Percentiles rank a stretch among this genome's conserved stretches.
phyloP scores from a whole-genome alignment of 192 early-diverging fungal species.

The Coemansia sp. region DNA sequence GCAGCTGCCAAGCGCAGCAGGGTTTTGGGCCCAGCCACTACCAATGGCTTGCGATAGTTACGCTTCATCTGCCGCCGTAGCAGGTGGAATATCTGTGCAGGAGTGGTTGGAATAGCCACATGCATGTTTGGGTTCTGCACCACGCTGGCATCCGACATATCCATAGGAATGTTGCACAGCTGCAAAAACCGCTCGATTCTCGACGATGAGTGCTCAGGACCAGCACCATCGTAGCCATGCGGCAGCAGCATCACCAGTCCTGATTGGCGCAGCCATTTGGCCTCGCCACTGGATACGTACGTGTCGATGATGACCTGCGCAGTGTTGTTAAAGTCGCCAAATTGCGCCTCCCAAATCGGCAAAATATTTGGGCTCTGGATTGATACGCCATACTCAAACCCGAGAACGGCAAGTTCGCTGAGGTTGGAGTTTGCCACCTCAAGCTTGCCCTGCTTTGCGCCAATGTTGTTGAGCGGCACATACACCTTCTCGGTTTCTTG shows the following conservation, averaged over 20 bases:
- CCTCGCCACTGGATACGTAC: conserved; percentile 81
- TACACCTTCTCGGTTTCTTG: conserved; percentile 82
- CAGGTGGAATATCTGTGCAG: conserved; percentile 94
- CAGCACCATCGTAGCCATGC: conserved; percentile 93
- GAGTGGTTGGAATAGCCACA: conserved; percentile 87
- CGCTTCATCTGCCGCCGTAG: conserved; percentile 89
- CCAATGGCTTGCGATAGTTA: conserved; percentile 91
- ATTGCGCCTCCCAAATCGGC: conserved; percentile 98
- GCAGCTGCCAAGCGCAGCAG: conserved; percentile 64
- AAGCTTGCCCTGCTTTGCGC: conserved; percentile 58
- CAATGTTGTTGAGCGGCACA: conserved; percentile 79
- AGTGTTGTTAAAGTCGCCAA: conserved; percentile 97
- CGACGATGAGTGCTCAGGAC: conserved; percentile 90
- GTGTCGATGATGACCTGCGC: conserved; percentile 96
- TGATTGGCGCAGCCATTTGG: conserved; percentile 92
- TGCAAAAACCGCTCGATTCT: conserved; percentile 95
- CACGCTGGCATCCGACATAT: conserved; percentile 55
- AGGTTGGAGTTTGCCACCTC: conserved; percentile 91
- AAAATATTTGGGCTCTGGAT: conserved; percentile 82
- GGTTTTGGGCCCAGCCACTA: conserved; percentile 76
- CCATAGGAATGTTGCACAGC: conserved; percentile 77
- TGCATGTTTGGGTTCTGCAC: conserved; percentile 89
- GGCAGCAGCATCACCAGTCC: conserved; percentile 91
- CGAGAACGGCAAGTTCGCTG: conserved; percentile 93
- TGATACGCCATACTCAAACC: conserved; percentile 93